Percentiles rank a stretch among this genome's conserved stretches.
Evolutionary conservation across 805 yeast species (phyloP).

Genomic region (Myxozyma vanderwaltii): DNA sequence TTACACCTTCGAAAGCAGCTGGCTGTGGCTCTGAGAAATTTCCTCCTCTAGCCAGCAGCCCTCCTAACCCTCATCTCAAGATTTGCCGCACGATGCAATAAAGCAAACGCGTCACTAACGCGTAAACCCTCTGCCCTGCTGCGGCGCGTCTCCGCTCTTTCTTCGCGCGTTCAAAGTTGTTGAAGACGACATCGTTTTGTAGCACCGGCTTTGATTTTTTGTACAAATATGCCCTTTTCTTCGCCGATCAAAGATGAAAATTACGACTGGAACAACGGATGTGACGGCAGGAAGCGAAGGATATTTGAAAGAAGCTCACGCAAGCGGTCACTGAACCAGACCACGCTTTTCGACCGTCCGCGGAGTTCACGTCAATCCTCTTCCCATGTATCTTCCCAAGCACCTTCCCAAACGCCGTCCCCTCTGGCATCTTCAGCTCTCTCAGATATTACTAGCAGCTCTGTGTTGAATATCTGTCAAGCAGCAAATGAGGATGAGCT

Average conservation of each 20-base stretch:
- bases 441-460: conserved; percentile 9
- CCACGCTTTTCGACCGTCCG: background rate
- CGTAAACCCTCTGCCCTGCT: conserved; percentile 3
- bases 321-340: background rate
- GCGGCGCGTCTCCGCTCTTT: background rate
- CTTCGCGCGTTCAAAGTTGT: background rate
- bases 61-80: no score
- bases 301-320: background rate
- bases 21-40: no score
- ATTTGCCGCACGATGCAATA: background rate
- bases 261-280: background rate
- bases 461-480: conserved; percentile 2
- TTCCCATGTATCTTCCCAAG: no score
- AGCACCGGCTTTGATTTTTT: background rate
- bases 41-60: no score
- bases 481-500: background rate
- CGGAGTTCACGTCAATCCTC: background rate
- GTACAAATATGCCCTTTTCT: background rate
- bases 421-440: conserved; percentile 3
- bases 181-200: no score
- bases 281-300: background rate
- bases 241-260: background rate
- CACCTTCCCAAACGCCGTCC: no score
- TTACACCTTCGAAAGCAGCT: no score
- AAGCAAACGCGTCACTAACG: conserved; percentile 3